A percentile compares a stretch with the other conserved stretches of the same genome.
Evolutionary conservation across 2,329 filamentous ascomycete species (phyloP).

Genomic region (Balansia obtecta): DNA sequence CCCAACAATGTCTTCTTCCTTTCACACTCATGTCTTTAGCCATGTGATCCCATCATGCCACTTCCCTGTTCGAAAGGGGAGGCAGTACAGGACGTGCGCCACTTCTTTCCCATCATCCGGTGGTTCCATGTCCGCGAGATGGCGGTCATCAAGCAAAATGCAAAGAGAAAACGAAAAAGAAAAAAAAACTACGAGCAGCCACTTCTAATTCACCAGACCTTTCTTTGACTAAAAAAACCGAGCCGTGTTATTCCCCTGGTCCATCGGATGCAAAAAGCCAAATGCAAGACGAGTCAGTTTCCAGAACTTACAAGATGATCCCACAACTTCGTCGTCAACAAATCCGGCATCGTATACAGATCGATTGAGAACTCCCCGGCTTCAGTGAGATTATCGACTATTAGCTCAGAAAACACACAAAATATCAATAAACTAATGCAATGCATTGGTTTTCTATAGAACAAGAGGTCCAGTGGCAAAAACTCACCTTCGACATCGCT

Average conservation of each 20-base stretch:
- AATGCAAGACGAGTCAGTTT: too few relatives aligned
- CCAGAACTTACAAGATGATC: constrained; percentile 54
- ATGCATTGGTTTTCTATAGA: background rate
- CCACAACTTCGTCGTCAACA: constrained; percentile 87
- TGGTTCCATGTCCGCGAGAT: background rate
- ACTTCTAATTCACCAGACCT: constrained; percentile 19
- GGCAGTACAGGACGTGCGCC: background rate
- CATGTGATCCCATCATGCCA: background rate
- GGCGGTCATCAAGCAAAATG: background rate
- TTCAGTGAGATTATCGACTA: constrained; percentile 26
- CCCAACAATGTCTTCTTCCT: background rate
- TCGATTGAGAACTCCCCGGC: constrained; percentile 98
- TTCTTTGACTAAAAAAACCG: constrained; percentile 27
- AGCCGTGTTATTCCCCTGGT: too few relatives aligned
- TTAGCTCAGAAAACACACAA: constrained; percentile 18
- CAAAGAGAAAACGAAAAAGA: background rate
- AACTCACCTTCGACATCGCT: constrained; percentile 87
- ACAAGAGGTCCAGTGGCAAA: background rate
- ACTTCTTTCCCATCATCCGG: background rate
- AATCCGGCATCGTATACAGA: constrained; percentile 89
- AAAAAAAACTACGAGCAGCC: background rate
- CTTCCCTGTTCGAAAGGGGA: background rate
- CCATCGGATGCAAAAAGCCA: too few relatives aligned
- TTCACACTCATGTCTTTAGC: background rate
- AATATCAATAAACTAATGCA: constrained; percentile 16